These are phyloP conservation scores for Hansenula lynferdii DNA, from an alignment of 1,139 yeast species.

Conservation along the genomic window DNA sequence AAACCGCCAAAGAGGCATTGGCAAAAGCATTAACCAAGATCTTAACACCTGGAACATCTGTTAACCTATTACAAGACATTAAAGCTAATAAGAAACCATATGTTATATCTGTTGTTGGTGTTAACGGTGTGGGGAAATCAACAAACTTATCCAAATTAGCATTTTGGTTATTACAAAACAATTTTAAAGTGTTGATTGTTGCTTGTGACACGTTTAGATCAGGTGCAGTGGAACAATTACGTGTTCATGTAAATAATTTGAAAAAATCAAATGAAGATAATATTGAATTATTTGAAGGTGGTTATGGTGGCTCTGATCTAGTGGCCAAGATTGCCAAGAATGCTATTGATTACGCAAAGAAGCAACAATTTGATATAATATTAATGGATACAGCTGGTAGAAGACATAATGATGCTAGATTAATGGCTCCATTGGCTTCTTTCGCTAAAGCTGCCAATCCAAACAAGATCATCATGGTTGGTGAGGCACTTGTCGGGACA, in stretches of 20 bases:
- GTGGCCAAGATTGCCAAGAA: slow-evolving; percentile 94
- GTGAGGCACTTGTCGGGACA: slow-evolving; percentile 96
- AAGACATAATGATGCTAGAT: slow-evolving; percentile 89
- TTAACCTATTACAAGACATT: slow-evolving; percentile 82
- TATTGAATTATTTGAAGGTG: slow-evolving; percentile 87
- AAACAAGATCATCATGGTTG: slow-evolving; percentile 96
- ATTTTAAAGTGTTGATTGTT: slow-evolving; percentile 81
- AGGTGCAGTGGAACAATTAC: slow-evolving; percentile 95
- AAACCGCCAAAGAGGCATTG: slow-evolving; percentile 61
- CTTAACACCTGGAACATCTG: slow-evolving; percentile 88
- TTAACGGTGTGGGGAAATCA: slow-evolving; percentile 96
- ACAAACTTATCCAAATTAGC: slow-evolving; percentile 93
- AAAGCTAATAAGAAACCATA: slow-evolving; percentile 63
- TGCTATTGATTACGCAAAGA: slow-evolving; percentile 75
- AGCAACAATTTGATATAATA: slow-evolving; percentile 73
- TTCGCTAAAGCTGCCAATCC: slow-evolving; percentile 96
- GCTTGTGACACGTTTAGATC: slow-evolving; percentile 98
- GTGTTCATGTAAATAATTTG: slow-evolving; percentile 87
- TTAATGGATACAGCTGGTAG: slow-evolving; percentile 97
- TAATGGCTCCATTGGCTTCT: slow-evolving; percentile 94
- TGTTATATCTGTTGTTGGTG: slow-evolving; percentile 95
- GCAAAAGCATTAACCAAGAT: slow-evolving; percentile 75
- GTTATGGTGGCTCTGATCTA: slow-evolving; percentile 92
- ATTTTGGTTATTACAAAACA: slow-evolving; percentile 90
- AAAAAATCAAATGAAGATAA: slow-evolving; percentile 57